Evolutionary conservation across 306 rosid species (phyloP), one percentile per base, ranked within the genome.

Genomic region (Castanea mollissima): DNA sequence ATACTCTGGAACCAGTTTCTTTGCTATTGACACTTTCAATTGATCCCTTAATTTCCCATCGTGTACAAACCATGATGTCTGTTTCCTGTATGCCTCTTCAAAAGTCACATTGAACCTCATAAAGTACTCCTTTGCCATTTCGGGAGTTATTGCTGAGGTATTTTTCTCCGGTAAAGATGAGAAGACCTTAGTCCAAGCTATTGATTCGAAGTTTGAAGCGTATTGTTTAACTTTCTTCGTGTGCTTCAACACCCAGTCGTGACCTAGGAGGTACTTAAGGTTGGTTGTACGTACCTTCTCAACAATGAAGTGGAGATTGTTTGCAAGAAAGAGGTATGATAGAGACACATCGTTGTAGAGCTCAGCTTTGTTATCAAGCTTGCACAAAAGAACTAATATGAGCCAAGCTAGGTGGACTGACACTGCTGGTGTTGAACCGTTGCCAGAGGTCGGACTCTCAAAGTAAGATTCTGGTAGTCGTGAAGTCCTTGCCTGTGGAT

Each of bases 331-430:
- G 55, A 89, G 85, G 44, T 87, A 87, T 2, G 91, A 81, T 67
- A 89, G 41, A 0, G 90, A 64, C 9, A 69, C 91, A 75, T 89
- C 89, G 73, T 75, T 89, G 83, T 85, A 85, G 8, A 74, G 63
- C 79, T 76, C 80, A 23, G 89, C 89, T 79, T 87, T 87, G 55
- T 35, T 65, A 56, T 89, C 89, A 3, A 87, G 86, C 76, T 89
- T 89, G 80, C 93, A 83, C 41, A 89, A 10, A 38, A 89, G 93
- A 80, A 81, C 88, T 35, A 87, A 68, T 55, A 87, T 71, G 49
- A 89, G 87, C 86, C 91, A 85, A 32, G 89, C 88, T n/a, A 87
- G 46, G 58, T 85, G 85, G 62, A 83, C 67, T 4, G 88, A 75
- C 5, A 52, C 80, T 12, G 84, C 60, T 19, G 78, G 73, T 4